Evolutionary conservation across 441 rosid genomes (phyloP).

Genomic region (Syzygium syzygioides): DNA sequence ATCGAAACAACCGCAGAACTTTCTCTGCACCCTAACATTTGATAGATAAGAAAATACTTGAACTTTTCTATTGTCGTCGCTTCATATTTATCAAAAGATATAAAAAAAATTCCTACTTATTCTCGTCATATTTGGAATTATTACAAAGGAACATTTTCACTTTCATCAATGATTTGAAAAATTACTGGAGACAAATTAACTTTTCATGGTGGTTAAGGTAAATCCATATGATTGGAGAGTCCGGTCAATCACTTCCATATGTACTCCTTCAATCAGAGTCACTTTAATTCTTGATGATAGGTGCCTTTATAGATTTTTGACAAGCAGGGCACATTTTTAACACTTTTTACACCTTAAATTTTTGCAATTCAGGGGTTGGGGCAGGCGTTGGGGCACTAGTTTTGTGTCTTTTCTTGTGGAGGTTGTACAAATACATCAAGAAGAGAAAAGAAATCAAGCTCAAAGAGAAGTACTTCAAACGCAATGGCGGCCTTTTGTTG

Average conservation of each 20-base stretch:
- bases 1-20: no score
- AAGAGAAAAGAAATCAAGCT: neutral
- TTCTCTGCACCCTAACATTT: neutral
- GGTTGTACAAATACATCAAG: neutral
- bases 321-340: neutral
- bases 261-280: neutral
- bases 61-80: neutral
- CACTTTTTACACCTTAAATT: accelerated
- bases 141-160: neutral
- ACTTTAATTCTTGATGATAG: neutral
- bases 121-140: neutral
- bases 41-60: no score
- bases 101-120: neutral
- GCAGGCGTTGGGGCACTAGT: neutral
- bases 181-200: neutral
- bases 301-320: neutral
- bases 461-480: neutral
- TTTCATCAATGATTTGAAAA: neutral
- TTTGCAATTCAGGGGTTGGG: neutral
- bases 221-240: neutral
- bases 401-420: neutral
- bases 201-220: neutral
- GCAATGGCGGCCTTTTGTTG: neutral
- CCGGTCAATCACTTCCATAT: neutral
- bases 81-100: neutral